Percentiles rank a stretch among this genome's conserved stretches.
Evolutionary conservation across 495 filamentous ascomycete genomes (phyloP).

Genomic region (Evansstolkia leycettana): DNA sequence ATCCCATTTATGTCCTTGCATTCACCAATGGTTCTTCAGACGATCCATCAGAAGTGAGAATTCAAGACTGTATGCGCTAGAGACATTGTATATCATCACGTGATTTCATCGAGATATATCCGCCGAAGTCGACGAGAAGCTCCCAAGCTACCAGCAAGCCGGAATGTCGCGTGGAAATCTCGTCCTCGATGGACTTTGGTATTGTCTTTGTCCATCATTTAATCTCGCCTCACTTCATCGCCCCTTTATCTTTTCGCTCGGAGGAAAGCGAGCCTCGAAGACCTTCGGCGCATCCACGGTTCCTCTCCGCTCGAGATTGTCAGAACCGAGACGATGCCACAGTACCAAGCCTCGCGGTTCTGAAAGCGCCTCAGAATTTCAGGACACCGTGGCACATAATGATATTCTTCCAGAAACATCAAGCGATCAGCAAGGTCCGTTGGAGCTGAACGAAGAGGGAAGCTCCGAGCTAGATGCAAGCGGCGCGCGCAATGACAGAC

Average conservation of each 20-base stretch:
- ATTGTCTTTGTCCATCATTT: constrained; percentile 52
- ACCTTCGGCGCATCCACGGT: constrained; percentile 4
- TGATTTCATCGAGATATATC: background rate
- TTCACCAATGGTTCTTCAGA: background rate
- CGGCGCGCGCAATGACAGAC: too few relatives aligned
- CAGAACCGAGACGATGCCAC: background rate
- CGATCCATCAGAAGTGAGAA: background rate
- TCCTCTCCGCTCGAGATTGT: constrained; percentile 1
- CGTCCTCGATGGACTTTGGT: constrained; percentile 51
- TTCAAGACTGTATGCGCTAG: background rate
- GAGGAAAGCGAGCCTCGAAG: constrained; percentile 6
- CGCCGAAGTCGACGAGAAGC: too few relatives aligned
- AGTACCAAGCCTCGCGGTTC: background rate
- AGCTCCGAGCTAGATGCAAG: background rate
- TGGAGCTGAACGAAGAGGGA: too few relatives aligned
- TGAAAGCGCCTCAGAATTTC: background rate
- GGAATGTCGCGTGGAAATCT: constrained; percentile 36
- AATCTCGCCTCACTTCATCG: constrained; percentile 9
- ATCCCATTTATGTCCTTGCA: too few relatives aligned
- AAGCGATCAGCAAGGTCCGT: too few relatives aligned
- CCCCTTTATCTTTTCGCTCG: constrained; percentile 3
- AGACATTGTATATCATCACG: background rate
- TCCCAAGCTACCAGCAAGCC: constrained; percentile 1
- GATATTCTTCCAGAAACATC: background rate
- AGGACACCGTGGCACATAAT: background rate